phyloP scores from a whole-genome alignment of 2,329 filamentous ascomycete genomes.

The Chaetothyriales sp. region DNA sequence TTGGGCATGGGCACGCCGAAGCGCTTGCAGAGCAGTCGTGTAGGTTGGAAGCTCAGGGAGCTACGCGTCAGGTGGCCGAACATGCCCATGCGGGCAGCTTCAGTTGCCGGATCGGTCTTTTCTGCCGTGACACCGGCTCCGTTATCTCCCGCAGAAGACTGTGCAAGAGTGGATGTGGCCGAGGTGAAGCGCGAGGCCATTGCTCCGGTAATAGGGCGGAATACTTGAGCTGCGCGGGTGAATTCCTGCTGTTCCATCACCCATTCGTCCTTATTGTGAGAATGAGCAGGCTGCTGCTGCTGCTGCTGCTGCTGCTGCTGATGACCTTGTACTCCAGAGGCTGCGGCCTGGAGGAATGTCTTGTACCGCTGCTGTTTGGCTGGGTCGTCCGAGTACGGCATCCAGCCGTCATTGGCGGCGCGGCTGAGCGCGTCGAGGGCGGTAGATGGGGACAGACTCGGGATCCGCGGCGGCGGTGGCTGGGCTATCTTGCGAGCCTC shows the following conservation, averaged over 20 bases:
- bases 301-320: background rate
- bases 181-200: conserved; percentile 92
- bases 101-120: conserved; percentile 54
- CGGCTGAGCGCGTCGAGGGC: conserved; percentile 54
- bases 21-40: conserved; percentile 76
- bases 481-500: too few relatives aligned
- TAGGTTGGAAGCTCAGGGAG: conserved; percentile 58
- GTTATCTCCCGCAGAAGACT: conserved; percentile 26
- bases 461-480: background rate
- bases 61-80: conserved; percentile 76
- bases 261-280: conserved; percentile 52
- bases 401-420: conserved; percentile 46
- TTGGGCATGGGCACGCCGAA: conserved; percentile 69
- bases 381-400: conserved; percentile 73
- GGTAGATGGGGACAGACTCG: conserved; percentile 24
- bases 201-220: conserved; percentile 76
- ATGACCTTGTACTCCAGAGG: conserved; percentile 34
- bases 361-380: conserved; percentile 68
- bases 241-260: conserved; percentile 68
- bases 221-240: conserved; percentile 56
- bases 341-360: conserved; percentile 62
- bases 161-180: conserved; percentile 34
- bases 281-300: conserved; percentile 13
- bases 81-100: conserved; percentile 81
- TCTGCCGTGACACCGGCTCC: conserved; percentile 30